Percentiles rank a stretch among this genome's conserved stretches.
phyloP scores from a whole-genome alignment of 768 basidiomycete genomes.

The Pisolithus orientalis region DNA sequence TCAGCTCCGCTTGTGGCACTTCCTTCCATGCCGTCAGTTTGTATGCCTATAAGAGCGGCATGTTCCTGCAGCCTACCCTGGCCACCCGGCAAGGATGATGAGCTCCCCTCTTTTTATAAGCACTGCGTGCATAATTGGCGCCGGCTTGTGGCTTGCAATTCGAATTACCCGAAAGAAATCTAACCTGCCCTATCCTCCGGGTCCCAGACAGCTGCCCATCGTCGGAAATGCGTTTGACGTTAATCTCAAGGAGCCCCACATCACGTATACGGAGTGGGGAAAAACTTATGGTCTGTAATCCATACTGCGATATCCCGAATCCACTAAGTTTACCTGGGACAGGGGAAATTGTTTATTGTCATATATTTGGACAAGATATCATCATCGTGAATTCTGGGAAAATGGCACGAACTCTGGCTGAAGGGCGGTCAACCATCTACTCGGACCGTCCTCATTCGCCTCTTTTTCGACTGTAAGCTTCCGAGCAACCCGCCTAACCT shows the following conservation, averaged over 20 bases:
- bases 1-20: too few species aligned
- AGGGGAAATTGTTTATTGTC: too few species aligned
- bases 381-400: slow-evolving; percentile 5
- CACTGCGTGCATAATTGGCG: not conserved
- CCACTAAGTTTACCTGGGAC: not conserved
- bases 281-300: slow-evolving; percentile 9
- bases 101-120: too few species aligned
- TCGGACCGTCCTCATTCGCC: not conserved
- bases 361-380: not conserved
- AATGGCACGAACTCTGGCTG: slow-evolving; percentile 1
- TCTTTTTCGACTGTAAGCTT: not conserved
- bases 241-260: slow-evolving; percentile 2
- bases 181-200: slow-evolving; percentile 7
- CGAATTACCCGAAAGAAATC: not conserved
- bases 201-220: slow-evolving; percentile 9
- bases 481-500: not conserved
- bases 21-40: too few species aligned
- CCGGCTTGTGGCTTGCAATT: not conserved
- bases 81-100: too few species aligned
- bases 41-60: too few species aligned
- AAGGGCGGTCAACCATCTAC: slow-evolving; percentile 4
- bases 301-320: not conserved
- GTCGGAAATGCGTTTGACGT: slow-evolving; percentile 11
- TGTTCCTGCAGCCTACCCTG: too few species aligned
- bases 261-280: slow-evolving; percentile 16